Percentiles rank a stretch among this genome's conserved stretches.
phyloP scores from a whole-genome alignment of 2,329 filamentous ascomycete species.

The Calonectria crousiana region DNA sequence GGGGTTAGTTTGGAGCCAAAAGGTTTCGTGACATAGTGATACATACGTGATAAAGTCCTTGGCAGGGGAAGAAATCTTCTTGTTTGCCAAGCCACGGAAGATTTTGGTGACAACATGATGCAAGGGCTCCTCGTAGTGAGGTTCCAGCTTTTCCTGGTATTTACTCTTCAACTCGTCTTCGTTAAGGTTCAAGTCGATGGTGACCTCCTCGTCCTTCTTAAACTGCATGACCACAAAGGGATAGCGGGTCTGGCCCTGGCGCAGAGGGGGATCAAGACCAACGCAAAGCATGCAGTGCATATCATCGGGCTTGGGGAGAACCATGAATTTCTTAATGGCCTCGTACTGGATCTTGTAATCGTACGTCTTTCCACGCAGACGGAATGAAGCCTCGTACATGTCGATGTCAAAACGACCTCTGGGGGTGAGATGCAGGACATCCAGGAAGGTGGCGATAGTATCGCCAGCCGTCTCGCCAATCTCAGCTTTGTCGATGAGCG shows the following conservation, averaged over 20 bases:
- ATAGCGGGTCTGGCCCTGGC: constrained; percentile 97
- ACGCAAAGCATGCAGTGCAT: constrained; percentile 95
- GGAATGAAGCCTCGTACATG: constrained; percentile 98
- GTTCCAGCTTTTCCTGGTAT: constrained; percentile 89
- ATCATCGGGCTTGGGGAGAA: constrained; percentile 98
- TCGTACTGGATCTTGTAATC: constrained; percentile 99
- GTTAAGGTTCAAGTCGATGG: constrained; percentile 95
- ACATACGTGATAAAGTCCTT: constrained; percentile 88
- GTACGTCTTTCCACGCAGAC: constrained; percentile 97
- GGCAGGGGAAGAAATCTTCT: constrained; percentile 93
- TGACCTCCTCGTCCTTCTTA: constrained; percentile 97
- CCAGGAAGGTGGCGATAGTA: constrained; percentile 96
- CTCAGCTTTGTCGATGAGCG: constrained; percentile 97
- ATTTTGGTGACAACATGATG: constrained; percentile 95
- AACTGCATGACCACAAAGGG: constrained; percentile 99
- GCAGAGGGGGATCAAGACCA: constrained; percentile 92
- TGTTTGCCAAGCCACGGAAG: constrained; percentile 92
- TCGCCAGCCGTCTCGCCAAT: constrained; percentile 99
- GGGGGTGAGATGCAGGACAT: constrained; percentile 96
- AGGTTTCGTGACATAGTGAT: background rate
- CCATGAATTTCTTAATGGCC: constrained; percentile 98
- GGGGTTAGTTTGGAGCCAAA: constrained; percentile 44
- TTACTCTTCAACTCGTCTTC: constrained; percentile 85
- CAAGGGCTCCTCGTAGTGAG: constrained; percentile 93
- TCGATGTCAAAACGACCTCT: constrained; percentile 99